Evolutionary conservation across 768 basidiomycete species (phyloP).

Genomic region (Podaxis sp.): DNA sequence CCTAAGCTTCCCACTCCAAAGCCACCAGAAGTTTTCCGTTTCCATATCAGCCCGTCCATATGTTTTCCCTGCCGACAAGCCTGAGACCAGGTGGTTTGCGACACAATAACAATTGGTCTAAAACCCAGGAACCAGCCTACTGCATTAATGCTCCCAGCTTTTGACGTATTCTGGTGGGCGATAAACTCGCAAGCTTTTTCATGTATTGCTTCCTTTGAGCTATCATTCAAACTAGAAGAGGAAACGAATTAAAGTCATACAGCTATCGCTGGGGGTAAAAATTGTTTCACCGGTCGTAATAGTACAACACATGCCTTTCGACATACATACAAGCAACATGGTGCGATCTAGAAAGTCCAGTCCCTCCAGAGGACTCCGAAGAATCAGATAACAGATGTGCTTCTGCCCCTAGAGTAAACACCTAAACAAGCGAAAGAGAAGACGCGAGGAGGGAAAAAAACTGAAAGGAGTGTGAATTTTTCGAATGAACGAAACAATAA

Average conservation of each 20-base stretch:
- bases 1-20: conserved; percentile 3
- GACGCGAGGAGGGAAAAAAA: not conserved
- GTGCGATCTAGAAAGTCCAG: conserved; percentile 13
- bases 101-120: not conserved
- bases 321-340: conserved; percentile 10
- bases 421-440: not conserved
- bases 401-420: conserved; percentile 30
- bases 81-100: not conserved
- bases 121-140: not conserved
- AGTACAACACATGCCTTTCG: conserved; percentile 13
- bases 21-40: not conserved
- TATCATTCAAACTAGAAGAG: not conserved
- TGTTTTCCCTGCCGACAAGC: not conserved
- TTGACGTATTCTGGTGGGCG: not conserved
- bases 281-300: not conserved
- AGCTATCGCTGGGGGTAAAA: conserved; percentile 6
- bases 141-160: not conserved
- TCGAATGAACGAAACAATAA: conserved; percentile 13
- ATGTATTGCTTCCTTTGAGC: not conserved
- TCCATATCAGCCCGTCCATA: conserved; percentile 2
- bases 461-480: conserved; percentile 7
- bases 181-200: not conserved
- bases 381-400: conserved; percentile 41
- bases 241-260: conserved; percentile 1
- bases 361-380: conserved; percentile 12